A percentile compares a stretch with the other conserved stretches of the same genome.
phyloP scores from a whole-genome alignment of 2,329 filamentous ascomycete species.

The Xylaria sp. region DNA sequence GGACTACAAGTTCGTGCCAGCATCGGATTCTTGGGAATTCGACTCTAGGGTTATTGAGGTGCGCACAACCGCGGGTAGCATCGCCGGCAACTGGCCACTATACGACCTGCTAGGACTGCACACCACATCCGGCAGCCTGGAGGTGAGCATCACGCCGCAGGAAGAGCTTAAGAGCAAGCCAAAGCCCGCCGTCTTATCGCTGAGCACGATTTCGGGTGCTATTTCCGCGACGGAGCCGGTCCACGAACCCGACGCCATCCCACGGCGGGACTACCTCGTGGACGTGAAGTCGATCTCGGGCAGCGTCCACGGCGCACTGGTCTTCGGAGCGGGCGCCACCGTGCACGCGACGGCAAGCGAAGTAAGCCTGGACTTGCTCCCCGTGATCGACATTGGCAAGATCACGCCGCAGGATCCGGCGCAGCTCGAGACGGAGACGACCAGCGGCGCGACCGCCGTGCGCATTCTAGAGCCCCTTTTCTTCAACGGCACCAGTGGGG shows the following conservation, averaged over 20 bases:
- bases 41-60: conserved; percentile 50
- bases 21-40: conserved; percentile 47
- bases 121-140: conserved; percentile 52
- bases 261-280: conserved; percentile 54
- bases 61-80: conserved; percentile 49
- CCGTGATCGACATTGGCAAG: conserved; percentile 46
- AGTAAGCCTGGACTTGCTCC: conserved; percentile 49
- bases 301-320: conserved; percentile 47
- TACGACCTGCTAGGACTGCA: conserved; percentile 54
- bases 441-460: conserved; percentile 50
- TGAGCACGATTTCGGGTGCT: conserved; percentile 51
- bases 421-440: conserved; percentile 49
- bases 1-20: conserved; percentile 35
- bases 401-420: conserved; percentile 30
- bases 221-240: conserved; percentile 51
- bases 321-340: conserved; percentile 45
- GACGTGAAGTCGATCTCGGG: conserved; percentile 53
- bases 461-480: conserved; percentile 52
- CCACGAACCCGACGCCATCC: conserved; percentile 41
- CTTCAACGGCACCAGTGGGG: conserved; percentile 37
- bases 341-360: conserved; percentile 50
- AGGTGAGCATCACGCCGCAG: conserved; percentile 49
- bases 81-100: conserved; percentile 57
- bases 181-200: conserved; percentile 48
- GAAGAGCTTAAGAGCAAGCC: conserved; percentile 43